These are phyloP conservation scores for Onygena corvina DNA, from an alignment of 2,329 filamentous ascomycete species.

Conservation along the genomic window DNA sequence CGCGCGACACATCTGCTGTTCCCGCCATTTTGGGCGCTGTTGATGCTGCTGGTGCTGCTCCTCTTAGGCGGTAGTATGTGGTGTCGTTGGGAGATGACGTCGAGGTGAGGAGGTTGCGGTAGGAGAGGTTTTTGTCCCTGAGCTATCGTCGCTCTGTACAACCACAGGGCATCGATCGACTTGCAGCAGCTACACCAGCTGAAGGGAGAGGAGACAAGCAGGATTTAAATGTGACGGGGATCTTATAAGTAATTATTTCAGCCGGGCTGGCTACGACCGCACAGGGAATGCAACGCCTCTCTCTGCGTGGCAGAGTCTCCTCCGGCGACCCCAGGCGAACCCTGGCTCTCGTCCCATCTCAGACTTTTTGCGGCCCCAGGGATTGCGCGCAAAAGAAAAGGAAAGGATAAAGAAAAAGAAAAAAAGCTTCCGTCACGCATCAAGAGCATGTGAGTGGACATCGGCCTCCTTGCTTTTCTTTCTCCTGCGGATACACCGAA, in stretches of 20 bases:
- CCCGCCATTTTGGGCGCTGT: conserved; percentile 19
- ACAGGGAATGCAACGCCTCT: too few species aligned
- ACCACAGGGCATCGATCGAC: background rate
- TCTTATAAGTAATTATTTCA: too few species aligned
- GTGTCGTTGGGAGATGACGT: too few species aligned
- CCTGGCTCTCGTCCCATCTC: background rate
- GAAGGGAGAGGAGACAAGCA: background rate
- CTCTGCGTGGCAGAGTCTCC: background rate
- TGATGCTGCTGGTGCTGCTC: background rate
- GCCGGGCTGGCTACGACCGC: too few species aligned
- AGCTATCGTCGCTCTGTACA: background rate
- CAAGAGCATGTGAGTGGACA: too few species aligned
- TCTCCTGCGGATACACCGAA: too few species aligned
- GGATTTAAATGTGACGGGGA: too few species aligned
- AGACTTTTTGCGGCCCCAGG: background rate
- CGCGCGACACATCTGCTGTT: conserved; percentile 41
- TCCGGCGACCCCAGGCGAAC: background rate
- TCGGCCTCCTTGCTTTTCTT: too few species aligned
- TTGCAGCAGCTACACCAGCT: background rate
- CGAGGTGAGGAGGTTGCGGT: background rate
- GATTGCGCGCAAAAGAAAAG: too few species aligned
- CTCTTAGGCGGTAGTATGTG: too few species aligned
- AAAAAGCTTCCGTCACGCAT: too few species aligned
- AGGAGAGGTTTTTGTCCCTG: background rate
- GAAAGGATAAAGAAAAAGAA: too few species aligned